phyloP scores from a whole-genome alignment of 768 basidiomycete species.

The Boletales sp. region DNA sequence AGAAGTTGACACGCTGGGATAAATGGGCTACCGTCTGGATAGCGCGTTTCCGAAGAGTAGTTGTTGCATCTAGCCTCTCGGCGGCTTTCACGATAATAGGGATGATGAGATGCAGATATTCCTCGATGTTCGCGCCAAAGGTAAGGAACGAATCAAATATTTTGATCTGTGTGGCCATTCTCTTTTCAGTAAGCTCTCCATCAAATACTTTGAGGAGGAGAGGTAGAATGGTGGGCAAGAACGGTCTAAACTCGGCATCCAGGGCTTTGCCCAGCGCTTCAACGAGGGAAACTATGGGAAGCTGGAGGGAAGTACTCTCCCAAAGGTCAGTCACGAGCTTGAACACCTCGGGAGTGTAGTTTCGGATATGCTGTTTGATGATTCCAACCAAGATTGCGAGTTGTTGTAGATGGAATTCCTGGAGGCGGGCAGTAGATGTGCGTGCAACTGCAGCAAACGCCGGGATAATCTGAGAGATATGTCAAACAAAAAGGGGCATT shows the following conservation, averaged over 20 bases:
- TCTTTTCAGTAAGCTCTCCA: conserved; percentile 78
- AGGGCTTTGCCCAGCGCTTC: conserved; percentile 91
- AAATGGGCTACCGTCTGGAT: conserved; percentile 89
- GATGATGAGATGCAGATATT: conserved; percentile 94
- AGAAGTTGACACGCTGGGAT: conserved; percentile 92
- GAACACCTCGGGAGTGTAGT: conserved; percentile 85
- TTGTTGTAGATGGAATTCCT: conserved; percentile 94
- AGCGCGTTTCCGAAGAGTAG: conserved; percentile 78
- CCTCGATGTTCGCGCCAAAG: conserved; percentile 95
- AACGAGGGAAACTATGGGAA: conserved; percentile 88
- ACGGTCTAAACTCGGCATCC: conserved; percentile 96
- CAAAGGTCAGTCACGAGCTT: conserved; percentile 85
- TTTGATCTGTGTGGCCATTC: conserved; percentile 76
- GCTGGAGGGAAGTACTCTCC: conserved; percentile 79
- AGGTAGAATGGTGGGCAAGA: conserved; percentile 86
- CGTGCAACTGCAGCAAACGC: conserved; percentile 89
- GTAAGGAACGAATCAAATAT: conserved; percentile 93
- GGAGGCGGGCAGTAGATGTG: conserved; percentile 72
- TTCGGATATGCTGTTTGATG: conserved; percentile 95
- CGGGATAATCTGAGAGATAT: conserved; percentile 71
- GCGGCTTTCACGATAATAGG: conserved; percentile 92
- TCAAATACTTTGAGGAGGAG: conserved; percentile 89
- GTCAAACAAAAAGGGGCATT: conserved; percentile 6
- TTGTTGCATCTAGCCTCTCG: conserved; percentile 74
- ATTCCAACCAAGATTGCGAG: conserved; percentile 93